A percentile compares a stretch with the other conserved stretches of the same genome.
phyloP scores from a whole-genome alignment of 805 yeast species.

The Lipomyces japonicus region DNA sequence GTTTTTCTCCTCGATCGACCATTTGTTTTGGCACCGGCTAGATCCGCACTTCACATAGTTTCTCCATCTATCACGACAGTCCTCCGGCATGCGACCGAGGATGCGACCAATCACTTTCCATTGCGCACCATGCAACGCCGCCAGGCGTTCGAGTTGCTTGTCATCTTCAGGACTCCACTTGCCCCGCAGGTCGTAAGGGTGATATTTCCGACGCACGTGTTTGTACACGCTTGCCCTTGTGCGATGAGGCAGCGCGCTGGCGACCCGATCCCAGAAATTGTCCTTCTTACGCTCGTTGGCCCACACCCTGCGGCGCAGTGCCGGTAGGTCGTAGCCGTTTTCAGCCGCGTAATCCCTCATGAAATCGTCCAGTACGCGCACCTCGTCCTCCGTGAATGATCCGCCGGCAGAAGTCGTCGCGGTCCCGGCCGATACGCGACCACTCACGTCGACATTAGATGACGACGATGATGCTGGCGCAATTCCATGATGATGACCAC shows the following conservation, averaged over 20 bases:
- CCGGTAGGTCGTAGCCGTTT: slow-evolving; percentile 58
- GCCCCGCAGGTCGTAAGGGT: slow-evolving; percentile 81
- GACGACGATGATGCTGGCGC: too few relatives aligned
- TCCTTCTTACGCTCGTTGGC: slow-evolving; percentile 78
- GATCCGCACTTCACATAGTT: slow-evolving; percentile 90
- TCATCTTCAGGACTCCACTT: slow-evolving; percentile 89
- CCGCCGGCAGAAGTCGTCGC: too few relatives aligned
- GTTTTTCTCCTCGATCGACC: slow-evolving; percentile 73
- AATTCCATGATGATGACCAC: too few relatives aligned
- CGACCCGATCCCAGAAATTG: slow-evolving; percentile 81
- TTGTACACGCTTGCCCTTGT: slow-evolving; percentile 87
- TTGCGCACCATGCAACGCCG: slow-evolving; percentile 66
- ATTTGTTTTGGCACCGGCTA: slow-evolving; percentile 68
- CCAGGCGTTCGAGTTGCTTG: slow-evolving; percentile 56
- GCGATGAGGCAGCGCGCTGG: slow-evolving; percentile 75
- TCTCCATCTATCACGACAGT: slow-evolving; percentile 94
- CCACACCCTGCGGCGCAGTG: slow-evolving; percentile 85
- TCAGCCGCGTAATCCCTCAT: slow-evolving; percentile 64
- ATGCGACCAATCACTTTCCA: slow-evolving; percentile 82
- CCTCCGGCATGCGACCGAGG: slow-evolving; percentile 94
- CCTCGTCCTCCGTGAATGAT: slow-evolving; percentile 61
- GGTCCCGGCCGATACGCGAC: too few relatives aligned
- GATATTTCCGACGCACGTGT: slow-evolving; percentile 86
- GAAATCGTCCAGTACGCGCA: slow-evolving; percentile 65
- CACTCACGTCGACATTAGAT: too few relatives aligned